Conservation (phyloP, 345 rosid genomes). For the Triadica sebifera region DNA sequence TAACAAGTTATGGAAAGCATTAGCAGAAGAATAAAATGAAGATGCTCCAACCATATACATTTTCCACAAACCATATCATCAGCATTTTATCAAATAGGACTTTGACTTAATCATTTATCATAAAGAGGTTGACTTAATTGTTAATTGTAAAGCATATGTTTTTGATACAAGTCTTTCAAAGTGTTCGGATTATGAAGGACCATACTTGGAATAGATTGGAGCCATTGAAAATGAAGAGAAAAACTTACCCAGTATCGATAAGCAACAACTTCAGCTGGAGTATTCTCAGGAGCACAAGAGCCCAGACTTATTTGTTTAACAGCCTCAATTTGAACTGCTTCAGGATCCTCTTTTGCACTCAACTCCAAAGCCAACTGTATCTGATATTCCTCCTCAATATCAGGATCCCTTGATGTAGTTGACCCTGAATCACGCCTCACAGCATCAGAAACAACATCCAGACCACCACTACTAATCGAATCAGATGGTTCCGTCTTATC, state of each 20-base stretch:
- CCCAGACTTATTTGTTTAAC: conserved; percentile 92
- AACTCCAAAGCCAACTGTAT: conserved; percentile 86
- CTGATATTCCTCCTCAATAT: conserved; percentile 84
- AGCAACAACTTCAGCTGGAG: conserved; percentile 94
- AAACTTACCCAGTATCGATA: conserved; percentile 88
- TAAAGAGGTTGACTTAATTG: background rate
- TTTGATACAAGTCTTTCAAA: background rate
- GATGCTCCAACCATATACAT: conserved; percentile 6
- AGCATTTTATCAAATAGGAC: background rate
- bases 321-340: conserved; percentile 96
- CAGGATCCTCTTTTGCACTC: conserved; percentile 98
- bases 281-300: conserved; percentile 65
- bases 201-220: background rate
- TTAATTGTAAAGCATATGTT: conserved; percentile 2
- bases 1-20: background rate
- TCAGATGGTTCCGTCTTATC: conserved; percentile 50
- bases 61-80: background rate
- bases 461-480: conserved; percentile 41
- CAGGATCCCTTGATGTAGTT: conserved; percentile 64
- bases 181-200: conserved; percentile 6
- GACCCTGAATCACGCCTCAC: conserved; percentile 55
- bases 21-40: background rate
- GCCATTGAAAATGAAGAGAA: conserved; percentile 12
- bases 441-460: conserved; percentile 42
- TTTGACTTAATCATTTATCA: background rate